Evolutionary conservation across 2,329 filamentous ascomycete species (phyloP).

Genomic region (Ophiostoma piceae): DNA sequence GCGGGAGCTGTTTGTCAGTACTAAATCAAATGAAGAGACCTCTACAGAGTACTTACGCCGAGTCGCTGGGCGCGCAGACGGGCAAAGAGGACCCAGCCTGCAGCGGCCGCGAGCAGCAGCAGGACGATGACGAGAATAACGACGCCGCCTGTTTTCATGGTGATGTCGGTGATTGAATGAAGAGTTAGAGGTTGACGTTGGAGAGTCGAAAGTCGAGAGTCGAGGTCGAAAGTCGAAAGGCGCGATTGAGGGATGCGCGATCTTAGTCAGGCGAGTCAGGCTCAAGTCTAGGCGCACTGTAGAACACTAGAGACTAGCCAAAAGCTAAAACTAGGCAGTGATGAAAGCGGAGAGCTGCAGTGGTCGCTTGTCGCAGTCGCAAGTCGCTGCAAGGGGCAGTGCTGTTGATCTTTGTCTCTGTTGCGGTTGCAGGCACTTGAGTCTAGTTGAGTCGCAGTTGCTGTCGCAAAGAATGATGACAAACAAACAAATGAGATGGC

Average conservation of each 20-base stretch:
- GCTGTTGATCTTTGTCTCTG: neutral
- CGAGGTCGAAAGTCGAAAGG: neutral
- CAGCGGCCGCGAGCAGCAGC: slow-evolving; percentile 50
- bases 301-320: too few relatives aligned
- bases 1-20: slow-evolving; percentile 51
- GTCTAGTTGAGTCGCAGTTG: neutral
- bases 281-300: neutral
- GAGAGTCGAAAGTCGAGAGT: neutral
- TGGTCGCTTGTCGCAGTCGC: neutral
- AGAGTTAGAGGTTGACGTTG: neutral
- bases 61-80: slow-evolving; percentile 67
- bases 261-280: neutral
- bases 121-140: slow-evolving; percentile 69
- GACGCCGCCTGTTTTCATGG: slow-evolving; percentile 57
- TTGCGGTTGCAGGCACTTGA: neutral
- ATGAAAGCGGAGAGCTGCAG: neutral
- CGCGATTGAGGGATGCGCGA: neutral
- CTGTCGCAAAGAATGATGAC: neutral
- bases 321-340: neutral
- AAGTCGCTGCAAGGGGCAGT: slow-evolving; percentile 9
- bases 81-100: slow-evolving; percentile 65
- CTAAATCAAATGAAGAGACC: neutral
- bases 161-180: slow-evolving; percentile 25
- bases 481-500: neutral
- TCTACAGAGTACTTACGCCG: slow-evolving; percentile 44